These are phyloP conservation scores for Yarrowia sp. DNA, from an alignment of 805 yeast genomes.

Conservation along the genomic window DNA sequence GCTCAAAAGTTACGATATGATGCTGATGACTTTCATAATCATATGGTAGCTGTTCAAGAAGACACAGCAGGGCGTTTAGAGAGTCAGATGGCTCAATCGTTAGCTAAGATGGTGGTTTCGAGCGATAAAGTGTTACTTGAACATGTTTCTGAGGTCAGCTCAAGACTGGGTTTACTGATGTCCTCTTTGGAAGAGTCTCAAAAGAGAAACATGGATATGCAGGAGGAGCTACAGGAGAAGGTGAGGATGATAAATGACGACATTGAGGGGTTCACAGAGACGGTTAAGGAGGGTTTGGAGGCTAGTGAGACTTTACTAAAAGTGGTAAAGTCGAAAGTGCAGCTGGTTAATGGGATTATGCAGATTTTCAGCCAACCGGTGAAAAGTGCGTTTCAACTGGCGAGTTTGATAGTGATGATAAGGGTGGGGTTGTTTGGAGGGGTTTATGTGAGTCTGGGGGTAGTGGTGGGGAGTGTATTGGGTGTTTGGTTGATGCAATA, in stretches of 20 bases:
- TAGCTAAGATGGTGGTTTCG: background rate
- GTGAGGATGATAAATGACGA: background rate
- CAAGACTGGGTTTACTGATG: background rate
- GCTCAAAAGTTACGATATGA: background rate
- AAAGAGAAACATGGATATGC: background rate
- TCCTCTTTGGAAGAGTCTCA: background rate
- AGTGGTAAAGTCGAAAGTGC: background rate
- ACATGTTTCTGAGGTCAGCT: background rate
- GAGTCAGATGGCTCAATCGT: background rate
- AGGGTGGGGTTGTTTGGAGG: constrained; percentile 2
- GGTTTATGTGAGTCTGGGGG: background rate
- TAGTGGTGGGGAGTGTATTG: background rate
- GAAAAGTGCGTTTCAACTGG: constrained; percentile 1
- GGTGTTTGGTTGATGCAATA: background rate
- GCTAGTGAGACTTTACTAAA: background rate
- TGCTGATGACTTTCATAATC: background rate
- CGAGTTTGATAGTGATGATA: background rate
- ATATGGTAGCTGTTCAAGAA: background rate
- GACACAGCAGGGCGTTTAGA: background rate
- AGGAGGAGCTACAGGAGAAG: background rate
- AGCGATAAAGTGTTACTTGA: background rate
- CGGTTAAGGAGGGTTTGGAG: constrained; percentile 6
- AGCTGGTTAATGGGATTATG: background rate
- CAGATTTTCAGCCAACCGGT: background rate
- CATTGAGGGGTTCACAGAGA: background rate